Percentiles rank a stretch among this genome's conserved stretches.
Conservation (phyloP, 2,329 filamentous ascomycete species). For the Sarocladium strictum region DNA sequence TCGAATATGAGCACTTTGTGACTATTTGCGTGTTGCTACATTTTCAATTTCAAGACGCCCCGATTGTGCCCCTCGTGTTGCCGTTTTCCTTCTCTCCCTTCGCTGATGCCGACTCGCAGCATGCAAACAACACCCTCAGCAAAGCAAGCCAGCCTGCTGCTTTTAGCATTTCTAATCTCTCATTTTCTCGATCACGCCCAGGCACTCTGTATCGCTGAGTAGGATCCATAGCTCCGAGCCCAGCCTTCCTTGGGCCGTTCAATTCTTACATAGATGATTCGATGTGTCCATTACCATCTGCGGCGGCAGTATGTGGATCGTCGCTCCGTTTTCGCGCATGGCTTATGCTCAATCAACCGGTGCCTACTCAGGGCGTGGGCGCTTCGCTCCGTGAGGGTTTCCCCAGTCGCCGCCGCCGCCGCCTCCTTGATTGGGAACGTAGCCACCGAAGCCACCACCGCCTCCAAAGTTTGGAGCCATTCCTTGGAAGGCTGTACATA, state of each 20-base stretch:
- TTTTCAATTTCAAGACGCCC: neutral
- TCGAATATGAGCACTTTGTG: too few species aligned
- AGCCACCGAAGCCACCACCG: conserved; percentile 56
- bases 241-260: too few species aligned
- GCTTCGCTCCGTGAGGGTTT: conserved; percentile 77
- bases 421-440: conserved; percentile 43
- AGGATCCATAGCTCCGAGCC: too few species aligned
- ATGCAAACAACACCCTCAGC: neutral
- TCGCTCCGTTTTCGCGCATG: too few species aligned
- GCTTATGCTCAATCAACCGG: neutral
- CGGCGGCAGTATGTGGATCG: too few species aligned
- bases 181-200: too few species aligned
- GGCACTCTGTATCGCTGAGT: too few species aligned
- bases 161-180: neutral
- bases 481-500: conserved; percentile 56
- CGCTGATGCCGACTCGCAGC: neutral
- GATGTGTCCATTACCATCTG: too few species aligned
- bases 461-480: conserved; percentile 68
- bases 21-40: conserved; percentile 1
- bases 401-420: conserved; percentile 54
- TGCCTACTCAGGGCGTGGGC: conserved; percentile 64
- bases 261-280: too few species aligned
- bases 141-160: neutral
- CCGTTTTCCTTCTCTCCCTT: neutral
- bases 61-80: neutral